These are phyloP conservation scores for Stephanocyclus meneghinianus DNA, from an alignment of 352 stramenopile genomes.

Conservation along the genomic window DNA sequence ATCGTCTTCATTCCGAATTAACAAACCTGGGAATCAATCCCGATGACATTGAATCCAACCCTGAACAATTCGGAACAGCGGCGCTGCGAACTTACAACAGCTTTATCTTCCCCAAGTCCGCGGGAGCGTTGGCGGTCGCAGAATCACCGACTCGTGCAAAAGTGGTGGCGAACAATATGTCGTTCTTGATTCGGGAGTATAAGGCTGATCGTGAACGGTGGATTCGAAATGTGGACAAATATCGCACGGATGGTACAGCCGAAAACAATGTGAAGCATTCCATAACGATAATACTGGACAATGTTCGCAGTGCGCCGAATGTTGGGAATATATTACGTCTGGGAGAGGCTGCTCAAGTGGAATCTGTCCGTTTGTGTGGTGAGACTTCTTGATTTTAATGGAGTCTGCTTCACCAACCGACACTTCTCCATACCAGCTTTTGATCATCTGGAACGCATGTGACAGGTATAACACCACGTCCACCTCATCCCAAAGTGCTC, in stretches of 20 bases:
- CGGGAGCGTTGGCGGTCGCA: constrained; percentile 51
- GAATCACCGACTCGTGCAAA: constrained; percentile 46
- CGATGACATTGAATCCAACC: constrained; percentile 33
- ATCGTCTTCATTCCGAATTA: constrained; percentile 44
- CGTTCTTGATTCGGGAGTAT: constrained; percentile 53
- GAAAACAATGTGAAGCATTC: constrained; percentile 13
- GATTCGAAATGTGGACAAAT: constrained; percentile 57
- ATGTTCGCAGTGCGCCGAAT: constrained; percentile 57
- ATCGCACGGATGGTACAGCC: constrained; percentile 16
- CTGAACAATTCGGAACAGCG: constrained; percentile 45
- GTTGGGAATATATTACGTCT: constrained; percentile 58
- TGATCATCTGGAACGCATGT: not conserved
- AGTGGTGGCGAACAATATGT: constrained; percentile 60
- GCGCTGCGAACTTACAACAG: constrained; percentile 54
- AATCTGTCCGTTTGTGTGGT: constrained; percentile 51
- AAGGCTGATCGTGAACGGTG: constrained; percentile 53
- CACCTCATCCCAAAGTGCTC: constrained; percentile 54
- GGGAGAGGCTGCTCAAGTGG: constrained; percentile 43
- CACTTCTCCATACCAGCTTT: not conserved
- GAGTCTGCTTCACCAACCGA: not conserved
- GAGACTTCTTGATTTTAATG: not conserved
- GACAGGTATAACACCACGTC: constrained; percentile 47
- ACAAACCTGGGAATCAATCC: constrained; percentile 42
- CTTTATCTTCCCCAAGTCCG: constrained; percentile 56
- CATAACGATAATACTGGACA: constrained; percentile 56